A percentile compares a stretch with the other conserved stretches of the same genome.
phyloP scores from a whole-genome alignment of 177 flowering plant genomes.

The Vitis hybrid region DNA sequence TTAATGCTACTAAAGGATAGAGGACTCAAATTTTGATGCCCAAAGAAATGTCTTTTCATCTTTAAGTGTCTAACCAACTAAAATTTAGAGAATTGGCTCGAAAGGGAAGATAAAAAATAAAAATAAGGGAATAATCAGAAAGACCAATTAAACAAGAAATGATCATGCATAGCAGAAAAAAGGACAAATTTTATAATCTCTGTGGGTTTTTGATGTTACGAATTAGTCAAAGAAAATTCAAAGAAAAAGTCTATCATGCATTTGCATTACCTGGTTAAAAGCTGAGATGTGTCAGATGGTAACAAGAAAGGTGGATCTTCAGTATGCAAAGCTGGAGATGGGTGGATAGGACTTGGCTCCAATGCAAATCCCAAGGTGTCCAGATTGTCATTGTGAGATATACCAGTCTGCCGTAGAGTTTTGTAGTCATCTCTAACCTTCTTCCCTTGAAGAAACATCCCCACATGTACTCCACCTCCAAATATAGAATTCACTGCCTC shows the following conservation, averaged over 20 bases:
- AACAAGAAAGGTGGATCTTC: conserved; percentile 31
- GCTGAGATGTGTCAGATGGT: conserved; percentile 30
- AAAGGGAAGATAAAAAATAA: background rate
- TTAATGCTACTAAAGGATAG: background rate
- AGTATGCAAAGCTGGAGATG: conserved; percentile 29
- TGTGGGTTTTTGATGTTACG: too few species aligned
- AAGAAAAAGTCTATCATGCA: background rate
- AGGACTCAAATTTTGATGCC: background rate
- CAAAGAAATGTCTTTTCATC: background rate
- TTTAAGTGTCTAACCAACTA: too few species aligned
- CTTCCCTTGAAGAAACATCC: conserved; percentile 70
- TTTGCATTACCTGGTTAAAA: conserved; percentile 33
- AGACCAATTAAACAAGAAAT: too few species aligned
- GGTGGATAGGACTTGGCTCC: conserved; percentile 49
- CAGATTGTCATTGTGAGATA: conserved; percentile 46
- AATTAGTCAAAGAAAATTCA: too few species aligned
- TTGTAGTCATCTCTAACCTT: conserved; percentile 72
- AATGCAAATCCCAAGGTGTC: conserved; percentile 67
- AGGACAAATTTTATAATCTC: too few species aligned
- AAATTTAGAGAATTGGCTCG: background rate
- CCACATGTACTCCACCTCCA: conserved; percentile 64
- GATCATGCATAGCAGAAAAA: too few species aligned
- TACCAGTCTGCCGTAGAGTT: conserved; percentile 74
- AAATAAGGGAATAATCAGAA: background rate
- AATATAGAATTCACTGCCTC: conserved; percentile 78